Base-by-base conservation (phyloP, 805 yeast species). In the Wickerhamiella azyma region DNA sequence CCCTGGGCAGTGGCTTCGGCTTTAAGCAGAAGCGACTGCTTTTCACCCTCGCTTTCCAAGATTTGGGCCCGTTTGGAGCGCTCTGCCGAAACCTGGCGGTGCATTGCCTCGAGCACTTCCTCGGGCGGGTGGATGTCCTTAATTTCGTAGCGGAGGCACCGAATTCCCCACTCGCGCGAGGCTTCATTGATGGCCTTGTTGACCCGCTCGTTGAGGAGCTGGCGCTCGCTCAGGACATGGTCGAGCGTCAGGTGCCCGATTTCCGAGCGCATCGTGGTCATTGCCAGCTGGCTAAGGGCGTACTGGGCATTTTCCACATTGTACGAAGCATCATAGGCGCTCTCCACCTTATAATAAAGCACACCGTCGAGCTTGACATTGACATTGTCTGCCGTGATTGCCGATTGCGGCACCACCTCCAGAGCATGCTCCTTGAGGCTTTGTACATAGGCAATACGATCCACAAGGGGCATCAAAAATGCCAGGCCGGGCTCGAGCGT, bases 261-360 rank as follows among this genome's bases (percentile, higher is more conserved):
- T 61, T 84, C 94, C 1, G 85, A 77, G 56, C 94, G 70, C 94
- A 84, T 84, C 11, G 94, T 82, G 9, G 94, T 85, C 61, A 84
- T 94, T 0, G 94, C 94, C 53, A 85, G 71, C 63, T 85, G 94
- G 36, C 81, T 70, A 46, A 85, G 77, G 33, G 94, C 94, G 60
- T 81, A 85, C 58, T 79, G 84, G 41, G 86, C 85, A 57, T 84
- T 88, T 58, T 85, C 94, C 16, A 84, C 94, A 11, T 94, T 94
- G 56, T 84, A 84, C 38, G 84, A 75, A 2, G 94, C 94, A 66
- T 80, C 82, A 61, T 79, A 84, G 5, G 94, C 83, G 58, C 85
- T 94, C 39, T 73, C 70, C 3, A 84, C 88, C 53, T 76, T 76
- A 55, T 83, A 75, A 57, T 82, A 85, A 49, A 85, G 69, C 13